Base-by-base conservation (phyloP, 176 grass and related monocot genomes). In the Carex littledalei region DNA sequence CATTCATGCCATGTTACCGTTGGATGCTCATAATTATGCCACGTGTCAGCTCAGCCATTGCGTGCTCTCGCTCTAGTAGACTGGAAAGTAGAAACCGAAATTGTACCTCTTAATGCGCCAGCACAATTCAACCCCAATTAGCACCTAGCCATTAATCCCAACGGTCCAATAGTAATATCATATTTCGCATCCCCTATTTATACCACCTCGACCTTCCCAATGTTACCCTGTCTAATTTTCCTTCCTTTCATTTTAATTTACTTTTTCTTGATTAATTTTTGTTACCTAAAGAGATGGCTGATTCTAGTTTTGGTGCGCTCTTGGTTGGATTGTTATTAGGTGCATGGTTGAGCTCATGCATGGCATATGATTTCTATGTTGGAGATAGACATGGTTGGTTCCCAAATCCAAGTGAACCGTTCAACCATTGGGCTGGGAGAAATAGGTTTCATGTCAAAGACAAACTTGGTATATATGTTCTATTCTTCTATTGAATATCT, bases 391-490 rank as follows among this genome's bases (percentile, higher is more conserved):
- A 31, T 63, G 92, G 92, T 24, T 97, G 92, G 94, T 84, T 83
- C 61, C 9, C 80, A 2, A 85, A 78, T 63, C 94, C 89, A 1
- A 35, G 8, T 39, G 94, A 97, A 68, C 47, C 76, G 4, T 82
- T 84, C 90, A 89, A 88, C 86, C 5, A 31, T 77, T 97, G 94
- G 94, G 92, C 94, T 17, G 85, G 80, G 65, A 91, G 90, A 58
- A 97, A 81, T 37, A 89, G 94, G 54, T 97, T 97, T 89, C 92
- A 86, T 86, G 87, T 97, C 90, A 87, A 94, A 55, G 94, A 97
- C 80, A 85, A 71, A 26, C 86, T 97, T 53, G 88, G 94, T 93
- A 26, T 26, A 26, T 26, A 87, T 12, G 71, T 78, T 11, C 60
- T 56, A 75, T 5, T 47, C 16, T n/a, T 50, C 50, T 41, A 39